Conservation (phyloP, 441 rosid genomes). For the Pelargonium myrrhifolium region DNA sequence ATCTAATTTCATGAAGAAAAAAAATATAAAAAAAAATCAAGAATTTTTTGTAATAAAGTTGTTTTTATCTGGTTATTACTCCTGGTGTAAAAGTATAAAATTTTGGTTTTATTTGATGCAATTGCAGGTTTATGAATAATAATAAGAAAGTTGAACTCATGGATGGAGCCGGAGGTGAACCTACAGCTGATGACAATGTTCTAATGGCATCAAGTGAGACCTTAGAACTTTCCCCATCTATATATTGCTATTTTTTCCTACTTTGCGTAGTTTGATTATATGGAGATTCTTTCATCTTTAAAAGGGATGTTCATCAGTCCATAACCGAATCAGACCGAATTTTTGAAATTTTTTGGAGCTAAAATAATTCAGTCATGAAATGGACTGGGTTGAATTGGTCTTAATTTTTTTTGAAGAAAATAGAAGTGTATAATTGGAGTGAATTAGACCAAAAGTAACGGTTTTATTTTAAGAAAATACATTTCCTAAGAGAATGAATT, state of each 20-base stretch:
- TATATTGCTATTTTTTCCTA: background rate
- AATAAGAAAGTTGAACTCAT: constrained; percentile 91
- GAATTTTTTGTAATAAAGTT: background rate
- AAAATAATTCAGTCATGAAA: too few species aligned
- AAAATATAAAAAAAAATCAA: too few species aligned
- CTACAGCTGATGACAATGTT: constrained; percentile 73
- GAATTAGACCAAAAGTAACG: too few species aligned
- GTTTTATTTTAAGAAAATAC: too few species aligned
- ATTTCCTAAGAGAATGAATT: too few species aligned
- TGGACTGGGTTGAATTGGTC: too few species aligned
- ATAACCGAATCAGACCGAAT: too few species aligned
- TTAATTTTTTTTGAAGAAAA: too few species aligned
- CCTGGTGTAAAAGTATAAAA: constrained; percentile 13
- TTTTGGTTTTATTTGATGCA: constrained; percentile 12
- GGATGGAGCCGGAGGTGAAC: constrained; percentile 96
- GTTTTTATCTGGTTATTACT: background rate
- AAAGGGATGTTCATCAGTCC: background rate
- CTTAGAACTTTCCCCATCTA: background rate
- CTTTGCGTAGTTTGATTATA: background rate
- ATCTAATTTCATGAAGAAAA: too few species aligned
- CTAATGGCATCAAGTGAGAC: constrained; percentile 75
- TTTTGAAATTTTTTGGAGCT: too few species aligned
- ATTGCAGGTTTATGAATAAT: constrained; percentile 71
- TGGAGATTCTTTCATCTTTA: background rate
- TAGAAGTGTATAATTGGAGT: too few species aligned